Evolutionary conservation across 768 basidiomycete genomes (phyloP), one percentile per base, ranked within the genome.

Genomic region (Melanogaster broomeanus): DNA sequence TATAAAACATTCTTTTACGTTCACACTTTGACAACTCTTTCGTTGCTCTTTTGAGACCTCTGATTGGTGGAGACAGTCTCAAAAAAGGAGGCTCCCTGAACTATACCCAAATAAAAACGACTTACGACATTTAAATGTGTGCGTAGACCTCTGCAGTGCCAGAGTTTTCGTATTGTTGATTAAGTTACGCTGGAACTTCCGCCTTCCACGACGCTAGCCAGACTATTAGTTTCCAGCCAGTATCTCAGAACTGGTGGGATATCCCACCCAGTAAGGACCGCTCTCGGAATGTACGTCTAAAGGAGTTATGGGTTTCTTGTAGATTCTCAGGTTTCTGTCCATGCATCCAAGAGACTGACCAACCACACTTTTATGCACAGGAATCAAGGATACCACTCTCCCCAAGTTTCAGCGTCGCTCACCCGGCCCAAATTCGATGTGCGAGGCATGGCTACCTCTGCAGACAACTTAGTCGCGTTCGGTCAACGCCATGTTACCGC

Each of bases 401-500:
- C 21, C 38, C 58, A 45, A 28, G 25, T 24, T n/a, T 33, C 30
- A 11, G 15, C 24, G 27, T 46, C 25, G 31, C 15, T 31, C 12
- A 19, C 18, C 15, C 37, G 13, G 18, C 24, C 39, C 45, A 37
- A 21, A 44, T 52, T 27, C 33, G 27, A 49, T 22, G 35, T 42
- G 13, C 62, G 62, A 42, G 37, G 49, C 33, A 56, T 71, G 21
- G 40, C 60, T 12, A 66, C 64, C 44, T 57, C 58, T 27, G 52
- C 60, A 33, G 56, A 61, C 16, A 30, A 53, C 27, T 43, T 71
- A 19, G 67, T 68, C n/a, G 48, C 30, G 22, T 72, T 78, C 52
- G 77, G 77, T 41, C 66, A 74, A 56, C 65, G 70, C 45, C 74
- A 78, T 61, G 77, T 78, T 54, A 75, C 77, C 10, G 69, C 70